These are phyloP conservation scores for Dissoconium aciculare DNA, from an alignment of 2,329 filamentous ascomycete genomes.

Conservation along the genomic window DNA sequence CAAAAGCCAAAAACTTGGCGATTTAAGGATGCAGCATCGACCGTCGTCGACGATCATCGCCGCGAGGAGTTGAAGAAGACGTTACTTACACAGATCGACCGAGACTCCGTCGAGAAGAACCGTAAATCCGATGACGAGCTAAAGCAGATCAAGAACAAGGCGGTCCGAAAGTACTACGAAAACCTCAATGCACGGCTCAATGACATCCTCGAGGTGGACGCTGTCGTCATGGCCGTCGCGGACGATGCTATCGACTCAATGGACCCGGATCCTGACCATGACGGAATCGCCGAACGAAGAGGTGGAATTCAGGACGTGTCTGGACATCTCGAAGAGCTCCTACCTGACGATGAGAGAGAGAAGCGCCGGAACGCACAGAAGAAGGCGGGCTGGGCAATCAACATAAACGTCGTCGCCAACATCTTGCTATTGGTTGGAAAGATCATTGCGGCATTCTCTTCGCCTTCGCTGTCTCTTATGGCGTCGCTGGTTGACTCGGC, in stretches of 20 bases:
- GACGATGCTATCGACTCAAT: slow-evolving; percentile 47
- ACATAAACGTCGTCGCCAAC: slow-evolving; percentile 47
- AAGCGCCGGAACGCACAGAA: slow-evolving; percentile 32
- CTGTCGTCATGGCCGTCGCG: slow-evolving; percentile 40
- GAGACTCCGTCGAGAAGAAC: slow-evolving; percentile 34
- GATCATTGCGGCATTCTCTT: slow-evolving; percentile 39
- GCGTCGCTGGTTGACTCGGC: slow-evolving; percentile 48
- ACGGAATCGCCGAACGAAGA: slow-evolving; percentile 39
- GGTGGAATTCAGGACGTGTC: slow-evolving; percentile 36
- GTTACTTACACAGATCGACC: slow-evolving; percentile 34
- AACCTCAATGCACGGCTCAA: slow-evolving; percentile 40
- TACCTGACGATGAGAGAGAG: slow-evolving; percentile 41
- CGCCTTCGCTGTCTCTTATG: slow-evolving; percentile 45
- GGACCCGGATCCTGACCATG: slow-evolving; percentile 42
- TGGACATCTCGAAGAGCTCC: slow-evolving; percentile 39
- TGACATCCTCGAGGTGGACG: slow-evolving; percentile 45
- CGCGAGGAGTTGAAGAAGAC: slow-evolving; percentile 35
- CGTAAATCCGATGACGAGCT: slow-evolving; percentile 39
- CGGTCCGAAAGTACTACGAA: slow-evolving; percentile 40
- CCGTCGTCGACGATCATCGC: slow-evolving; percentile 32
- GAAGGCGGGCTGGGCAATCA: slow-evolving; percentile 42
- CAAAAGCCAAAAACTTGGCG: slow-evolving; percentile 22
- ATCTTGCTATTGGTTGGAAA: slow-evolving; percentile 42
- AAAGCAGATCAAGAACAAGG: slow-evolving; percentile 39
- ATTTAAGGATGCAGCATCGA: slow-evolving; percentile 36